Base-by-base conservation (phyloP, 176 grass and related monocot genomes). In the Raddia distichophylla region DNA sequence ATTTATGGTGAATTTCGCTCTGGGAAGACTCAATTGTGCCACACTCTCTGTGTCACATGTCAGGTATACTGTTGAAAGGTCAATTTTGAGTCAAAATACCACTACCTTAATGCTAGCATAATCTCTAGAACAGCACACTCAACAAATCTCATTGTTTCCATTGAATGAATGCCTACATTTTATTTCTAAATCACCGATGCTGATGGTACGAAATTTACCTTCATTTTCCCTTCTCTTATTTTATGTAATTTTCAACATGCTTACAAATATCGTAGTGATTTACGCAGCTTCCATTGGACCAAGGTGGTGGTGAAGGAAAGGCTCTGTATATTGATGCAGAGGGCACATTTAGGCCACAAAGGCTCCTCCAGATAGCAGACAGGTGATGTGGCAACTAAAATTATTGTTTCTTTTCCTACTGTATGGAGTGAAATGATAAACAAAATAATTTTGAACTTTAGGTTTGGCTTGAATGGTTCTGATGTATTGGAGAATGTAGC, bases 231-330 rank as follows among this genome's bases (percentile, higher is more conserved):
- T 49, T 19, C 15, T 5, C 45, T 50, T 32, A 15, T 49, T 79
- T 27, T 66, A 17, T 69, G 47, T 74, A 49, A 43, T 79, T 84
- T 52, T 80, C 72, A 40, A 27, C 47, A 3, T 73, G 44, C 15
- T 64, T 81, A 44, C 52, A 82, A 53, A 74, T 79, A 10, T 52
- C 6, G 1, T 84, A 33, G 18, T 79, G 68, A 74, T 79, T 79
- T 79, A 44, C 88, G 73, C 71, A 93, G 95, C 90, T 98, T 62
- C 92, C 95, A 82, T 65, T 94, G 71, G 92, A 98, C 88, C 95
- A 98, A 94, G 95, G 95, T 89, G 92, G 92, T 35, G 95, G 92
- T 71, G 95, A 94, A 89, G 92, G 95, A 86, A 98, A 94, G 83
- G 90, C 90, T 82, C 52, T 98, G 50, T 98, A 94, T 75, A 98